Evolutionary conservation across 352 stramenopile genomes (phyloP).

Genomic region (Globisporangium rhizosaccharum): DNA sequence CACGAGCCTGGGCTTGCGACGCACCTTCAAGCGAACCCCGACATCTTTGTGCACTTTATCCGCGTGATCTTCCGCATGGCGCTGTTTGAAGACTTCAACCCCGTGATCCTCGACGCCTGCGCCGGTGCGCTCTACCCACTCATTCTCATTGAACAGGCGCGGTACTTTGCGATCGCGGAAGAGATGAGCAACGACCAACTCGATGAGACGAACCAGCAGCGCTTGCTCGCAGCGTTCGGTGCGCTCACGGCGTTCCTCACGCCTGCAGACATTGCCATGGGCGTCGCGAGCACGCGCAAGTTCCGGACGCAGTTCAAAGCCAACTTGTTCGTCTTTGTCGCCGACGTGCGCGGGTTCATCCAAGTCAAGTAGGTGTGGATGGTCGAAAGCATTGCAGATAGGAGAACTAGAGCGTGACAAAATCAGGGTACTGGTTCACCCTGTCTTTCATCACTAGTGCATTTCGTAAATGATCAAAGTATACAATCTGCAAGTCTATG

Average conservation of each 20-base stretch:
- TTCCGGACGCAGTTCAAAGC: conserved; percentile 73
- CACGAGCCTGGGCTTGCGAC: conserved; percentile 38
- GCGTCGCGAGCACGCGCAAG: conserved; percentile 56
- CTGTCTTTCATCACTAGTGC: no score
- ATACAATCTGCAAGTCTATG: no score
- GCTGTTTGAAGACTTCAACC: conserved; percentile 80
- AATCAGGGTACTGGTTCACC: no score
- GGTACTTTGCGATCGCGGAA: conserved; percentile 63
- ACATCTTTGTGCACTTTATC: conserved; percentile 70
- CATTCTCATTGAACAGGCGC: conserved; percentile 67
- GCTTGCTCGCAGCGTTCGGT: conserved; percentile 52
- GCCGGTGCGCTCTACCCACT: conserved; percentile 70
- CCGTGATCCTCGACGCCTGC: conserved; percentile 63
- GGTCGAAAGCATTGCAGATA: background rate
- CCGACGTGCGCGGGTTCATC: conserved; percentile 76
- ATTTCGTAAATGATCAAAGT: no score
- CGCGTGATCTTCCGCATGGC: conserved; percentile 74
- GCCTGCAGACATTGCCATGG: conserved; percentile 53
- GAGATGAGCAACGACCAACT: conserved; percentile 58
- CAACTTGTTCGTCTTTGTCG: conserved; percentile 78
- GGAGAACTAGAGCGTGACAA: background rate
- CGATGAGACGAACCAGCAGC: conserved; percentile 39
- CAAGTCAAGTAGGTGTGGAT: conserved; percentile 54
- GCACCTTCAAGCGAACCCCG: conserved; percentile 41
- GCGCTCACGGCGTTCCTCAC: conserved; percentile 65